phyloP scores from a whole-genome alignment of 768 basidiomycete genomes.

The Candolleomyces eurysporus region DNA sequence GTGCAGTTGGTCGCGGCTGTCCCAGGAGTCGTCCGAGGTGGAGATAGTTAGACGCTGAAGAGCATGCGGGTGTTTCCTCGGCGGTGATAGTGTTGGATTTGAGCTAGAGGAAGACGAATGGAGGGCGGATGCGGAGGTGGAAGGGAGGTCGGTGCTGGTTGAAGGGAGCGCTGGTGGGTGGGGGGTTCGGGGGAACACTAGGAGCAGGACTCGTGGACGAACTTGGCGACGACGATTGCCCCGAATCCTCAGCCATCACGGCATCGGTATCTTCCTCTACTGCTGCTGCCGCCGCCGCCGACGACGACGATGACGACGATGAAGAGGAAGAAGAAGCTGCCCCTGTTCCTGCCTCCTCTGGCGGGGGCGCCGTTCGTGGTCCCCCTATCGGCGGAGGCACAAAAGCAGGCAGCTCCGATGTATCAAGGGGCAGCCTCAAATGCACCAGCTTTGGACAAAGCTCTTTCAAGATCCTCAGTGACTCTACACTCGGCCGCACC shows the following conservation, averaged over 20 bases:
- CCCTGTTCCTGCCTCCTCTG: neutral
- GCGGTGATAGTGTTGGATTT: neutral
- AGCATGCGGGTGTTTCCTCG: conserved; percentile 10
- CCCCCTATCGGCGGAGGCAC: conserved; percentile 11
- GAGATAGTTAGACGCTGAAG: conserved; percentile 21
- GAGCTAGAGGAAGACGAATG: no score
- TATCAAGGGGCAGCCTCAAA: conserved; percentile 23
- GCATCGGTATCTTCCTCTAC: no score
- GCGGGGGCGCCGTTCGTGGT: neutral
- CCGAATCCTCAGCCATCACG: no score
- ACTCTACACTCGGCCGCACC: conserved; percentile 18
- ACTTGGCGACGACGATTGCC: no score
- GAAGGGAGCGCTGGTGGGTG: neutral
- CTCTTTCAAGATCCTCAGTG: conserved; percentile 18
- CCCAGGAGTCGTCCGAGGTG: conserved; percentile 22
- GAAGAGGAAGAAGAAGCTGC: neutral
- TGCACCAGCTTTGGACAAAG: conserved; percentile 18
- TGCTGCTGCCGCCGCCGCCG: no score
- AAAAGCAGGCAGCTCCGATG: conserved; percentile 13
- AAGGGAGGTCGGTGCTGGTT: neutral
- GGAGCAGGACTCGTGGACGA: no score
- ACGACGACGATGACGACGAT: neutral
- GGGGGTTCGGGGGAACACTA: no score
- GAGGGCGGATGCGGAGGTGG: no score
- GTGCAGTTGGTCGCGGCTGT: conserved; percentile 21